These are phyloP conservation scores for Ustilago sp. DNA, from an alignment of 1,284 basidiomycete genomes.

Conservation along the genomic window DNA sequence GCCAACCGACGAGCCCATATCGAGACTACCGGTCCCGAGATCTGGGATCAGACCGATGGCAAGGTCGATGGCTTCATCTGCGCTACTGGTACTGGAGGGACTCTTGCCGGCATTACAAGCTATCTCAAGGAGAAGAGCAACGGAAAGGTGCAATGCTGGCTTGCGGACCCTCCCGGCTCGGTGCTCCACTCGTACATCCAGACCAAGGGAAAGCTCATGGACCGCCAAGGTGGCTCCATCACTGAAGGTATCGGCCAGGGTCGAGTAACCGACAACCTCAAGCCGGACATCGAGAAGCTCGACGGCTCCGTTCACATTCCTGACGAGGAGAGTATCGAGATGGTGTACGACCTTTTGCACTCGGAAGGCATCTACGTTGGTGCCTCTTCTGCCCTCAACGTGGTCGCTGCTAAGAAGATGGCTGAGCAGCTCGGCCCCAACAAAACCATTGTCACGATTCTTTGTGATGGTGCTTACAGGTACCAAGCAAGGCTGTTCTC, in stretches of 20 bases:
- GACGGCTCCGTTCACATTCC: slow-evolving; percentile 86
- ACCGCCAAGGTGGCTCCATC: slow-evolving; percentile 85
- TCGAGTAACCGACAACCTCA: slow-evolving; percentile 93
- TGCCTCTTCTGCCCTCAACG: slow-evolving; percentile 94
- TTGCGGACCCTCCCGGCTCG: slow-evolving; percentile 96
- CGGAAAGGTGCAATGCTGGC: slow-evolving; percentile 87
- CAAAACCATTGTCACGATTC: slow-evolving; percentile 84
- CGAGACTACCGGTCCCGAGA: slow-evolving; percentile 91
- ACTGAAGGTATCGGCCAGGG: slow-evolving; percentile 99
- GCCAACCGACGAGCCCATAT: slow-evolving; percentile 89
- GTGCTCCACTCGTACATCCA: slow-evolving; percentile 88
- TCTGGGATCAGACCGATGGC: slow-evolving; percentile 89
- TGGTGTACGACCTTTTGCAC: slow-evolving; percentile 93
- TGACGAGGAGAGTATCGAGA: slow-evolving; percentile 89
- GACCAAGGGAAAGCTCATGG: slow-evolving; percentile 80
- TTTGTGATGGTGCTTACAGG: slow-evolving; percentile 95
- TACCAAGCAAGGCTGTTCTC: slow-evolving; percentile 97
- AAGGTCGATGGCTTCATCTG: slow-evolving; percentile 90
- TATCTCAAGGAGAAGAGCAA: slow-evolving; percentile 85
- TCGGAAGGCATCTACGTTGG: slow-evolving; percentile 95
- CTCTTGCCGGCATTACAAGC: slow-evolving; percentile 87
- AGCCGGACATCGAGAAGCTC: slow-evolving; percentile 80
- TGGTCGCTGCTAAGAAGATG: slow-evolving; percentile 90
- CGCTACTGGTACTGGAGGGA: slow-evolving; percentile 94
- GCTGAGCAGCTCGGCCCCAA: slow-evolving; percentile 85